Evolutionary conservation across 2,329 filamentous ascomycete genomes (phyloP), one percentile per base, ranked within the genome.

Genomic region (Colletotrichum tabaci): DNA sequence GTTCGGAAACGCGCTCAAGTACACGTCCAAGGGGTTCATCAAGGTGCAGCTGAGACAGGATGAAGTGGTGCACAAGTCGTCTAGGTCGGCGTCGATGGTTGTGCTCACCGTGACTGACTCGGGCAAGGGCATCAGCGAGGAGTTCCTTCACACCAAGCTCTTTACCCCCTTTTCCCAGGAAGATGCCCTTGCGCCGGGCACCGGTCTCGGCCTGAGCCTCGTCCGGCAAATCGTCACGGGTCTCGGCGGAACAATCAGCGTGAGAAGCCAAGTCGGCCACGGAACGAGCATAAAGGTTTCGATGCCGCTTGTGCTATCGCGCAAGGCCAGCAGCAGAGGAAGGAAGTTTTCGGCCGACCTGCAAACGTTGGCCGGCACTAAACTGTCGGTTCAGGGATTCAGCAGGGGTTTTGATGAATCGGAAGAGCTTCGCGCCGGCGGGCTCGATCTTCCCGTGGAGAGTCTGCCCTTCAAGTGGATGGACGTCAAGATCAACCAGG

Each of bases 131-230:
- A 92, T 92, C 66, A 87, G 85, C 0, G 83, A 87, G 26, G 87
- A 91, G 13, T 92, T 89, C 74, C 79, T 91, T 40, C 83, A 86
- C 50, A 86, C 87, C 13, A 85, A 85, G 58, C 79, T 92, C 0
- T 92, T 90, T 76, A 88, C 86, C 0, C 88, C 89, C 0, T 92
- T 91, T 70, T 80, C 84, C 0, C 90, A 92, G 74, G 90, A 92
- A 74, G 85, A 91, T 60, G 80, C 83, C 0, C 79, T 92, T 15
- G 84, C 86, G 0, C 85, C 86, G 0, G 90, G 90, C 0, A 87
- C 88, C 3, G 90, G 90, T 0, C 82, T 92, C 0, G 91, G 91
- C 0, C 80, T 93, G 55, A 88, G 87, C 38, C 88, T 92, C 18
- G 90, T 92, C 12, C 82, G 84, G 42, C 82, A 84, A 67, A 87